A percentile compares a stretch with the other conserved stretches of the same genome.
Evolutionary conservation across 148 eudicot species (phyloP).

Genomic region (Vaccinium darrowii): DNA sequence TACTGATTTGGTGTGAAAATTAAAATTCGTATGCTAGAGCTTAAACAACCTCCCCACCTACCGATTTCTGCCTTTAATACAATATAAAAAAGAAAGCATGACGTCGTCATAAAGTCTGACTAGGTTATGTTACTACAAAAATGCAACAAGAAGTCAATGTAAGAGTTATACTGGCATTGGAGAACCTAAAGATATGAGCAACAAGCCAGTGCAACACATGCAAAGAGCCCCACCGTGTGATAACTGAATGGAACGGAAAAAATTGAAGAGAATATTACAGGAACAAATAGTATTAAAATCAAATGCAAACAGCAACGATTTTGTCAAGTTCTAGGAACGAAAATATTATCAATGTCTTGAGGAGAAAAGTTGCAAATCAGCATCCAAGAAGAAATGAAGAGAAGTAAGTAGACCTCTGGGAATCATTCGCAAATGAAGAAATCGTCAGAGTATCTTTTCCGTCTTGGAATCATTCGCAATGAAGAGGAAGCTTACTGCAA

Average conservation of each 20-base stretch:
- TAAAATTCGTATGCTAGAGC: slow-evolving; percentile 78
- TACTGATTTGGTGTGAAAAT: too few relatives aligned
- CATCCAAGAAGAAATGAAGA: not conserved
- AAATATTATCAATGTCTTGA: not conserved
- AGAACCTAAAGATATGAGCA: not conserved
- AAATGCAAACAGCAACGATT: not conserved
- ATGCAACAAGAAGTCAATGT: not conserved
- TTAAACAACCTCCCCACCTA: slow-evolving; percentile 84
- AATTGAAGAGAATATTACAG: not conserved
- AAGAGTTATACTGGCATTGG: not conserved
- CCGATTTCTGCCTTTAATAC: slow-evolving; percentile 75
- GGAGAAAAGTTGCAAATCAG: not conserved
- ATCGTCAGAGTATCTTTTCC: too few relatives aligned
- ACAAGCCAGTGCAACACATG: not conserved
- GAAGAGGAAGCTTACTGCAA: too few relatives aligned
- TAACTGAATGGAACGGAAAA: not conserved
- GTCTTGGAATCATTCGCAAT: too few relatives aligned
- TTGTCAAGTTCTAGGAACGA: slow-evolving; percentile 1
- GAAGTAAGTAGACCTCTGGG: not conserved
- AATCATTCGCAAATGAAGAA: too few relatives aligned
- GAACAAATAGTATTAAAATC: not conserved
- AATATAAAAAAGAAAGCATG: slow-evolving; percentile 9
- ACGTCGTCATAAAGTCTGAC: not conserved
- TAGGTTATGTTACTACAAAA: not conserved
- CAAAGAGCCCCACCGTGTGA: not conserved